Percentiles rank a stretch among this genome's conserved stretches.
Evolutionary conservation across 148 eudicot genomes (phyloP).

Genomic region (Salicornia ramosissima): DNA sequence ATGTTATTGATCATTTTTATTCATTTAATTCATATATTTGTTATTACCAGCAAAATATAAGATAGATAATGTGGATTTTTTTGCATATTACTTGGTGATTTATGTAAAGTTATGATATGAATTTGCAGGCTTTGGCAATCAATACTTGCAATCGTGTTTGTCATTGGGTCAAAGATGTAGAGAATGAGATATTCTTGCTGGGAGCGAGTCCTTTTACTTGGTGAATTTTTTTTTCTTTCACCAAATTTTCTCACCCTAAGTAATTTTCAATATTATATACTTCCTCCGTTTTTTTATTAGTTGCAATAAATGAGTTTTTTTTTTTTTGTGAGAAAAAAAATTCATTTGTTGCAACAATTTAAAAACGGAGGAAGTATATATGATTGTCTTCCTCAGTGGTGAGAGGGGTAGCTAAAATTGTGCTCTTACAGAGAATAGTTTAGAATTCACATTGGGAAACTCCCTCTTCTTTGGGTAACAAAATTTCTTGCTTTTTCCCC

Average conservation of each 20-base stretch:
- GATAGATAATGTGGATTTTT: no score
- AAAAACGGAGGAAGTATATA: no score
- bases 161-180: constrained; percentile 96
- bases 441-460: not conserved
- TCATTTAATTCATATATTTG: no score
- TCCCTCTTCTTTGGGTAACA: not conserved
- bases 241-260: not conserved
- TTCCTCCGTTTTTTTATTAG: no score
- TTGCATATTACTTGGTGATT: no score
- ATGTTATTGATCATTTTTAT: no score
- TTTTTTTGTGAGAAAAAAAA: no score
- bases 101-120: no score
- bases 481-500: not conserved
- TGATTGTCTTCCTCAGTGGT: not conserved
- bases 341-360: no score
- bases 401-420: not conserved
- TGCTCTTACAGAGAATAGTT: not conserved
- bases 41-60: no score
- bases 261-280: not conserved
- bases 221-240: constrained; percentile 39
- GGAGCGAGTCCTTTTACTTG: constrained; percentile 92
- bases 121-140: constrained; percentile 84
- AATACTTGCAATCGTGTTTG: constrained; percentile 89
- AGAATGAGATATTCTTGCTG: constrained; percentile 81
- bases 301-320: no score